Conservation (phyloP, 1,139 yeast genomes). For the Taiozyma sp. region DNA sequence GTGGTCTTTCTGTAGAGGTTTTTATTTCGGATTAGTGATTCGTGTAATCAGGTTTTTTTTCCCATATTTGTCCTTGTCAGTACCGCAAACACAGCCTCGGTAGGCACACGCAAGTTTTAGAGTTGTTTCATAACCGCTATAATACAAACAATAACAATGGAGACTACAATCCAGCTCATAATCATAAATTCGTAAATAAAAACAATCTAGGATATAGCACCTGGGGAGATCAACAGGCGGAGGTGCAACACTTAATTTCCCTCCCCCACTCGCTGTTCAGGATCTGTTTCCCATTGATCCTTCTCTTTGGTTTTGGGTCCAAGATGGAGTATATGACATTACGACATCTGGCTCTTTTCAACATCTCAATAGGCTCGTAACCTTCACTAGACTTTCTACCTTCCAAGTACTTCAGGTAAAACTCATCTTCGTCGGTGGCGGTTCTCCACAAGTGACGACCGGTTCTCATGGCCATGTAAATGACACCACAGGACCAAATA, state of each 20-base stretch:
- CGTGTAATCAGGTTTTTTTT: neutral
- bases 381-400: slow-evolving; percentile 80
- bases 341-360: slow-evolving; percentile 81
- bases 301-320: slow-evolving; percentile 83
- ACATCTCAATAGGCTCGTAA: slow-evolving; percentile 81
- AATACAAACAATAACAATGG: no score
- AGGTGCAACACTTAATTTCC: slow-evolving; percentile 43
- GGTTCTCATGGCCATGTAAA: slow-evolving; percentile 97
- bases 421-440: slow-evolving; percentile 78
- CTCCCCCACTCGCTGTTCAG: slow-evolving; percentile 95
- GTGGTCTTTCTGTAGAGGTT: neutral
- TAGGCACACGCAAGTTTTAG: neutral
- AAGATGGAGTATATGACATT: slow-evolving; percentile 88
- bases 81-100: neutral
- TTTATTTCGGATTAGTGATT: neutral
- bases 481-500: slow-evolving; percentile 95
- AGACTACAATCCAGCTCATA: neutral
- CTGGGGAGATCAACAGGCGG: neutral
- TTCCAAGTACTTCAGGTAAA: slow-evolving; percentile 63
- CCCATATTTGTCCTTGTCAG: neutral
- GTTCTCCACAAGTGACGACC: slow-evolving; percentile 91
- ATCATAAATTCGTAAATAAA: neutral
- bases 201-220: neutral
- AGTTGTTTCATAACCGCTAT: neutral
- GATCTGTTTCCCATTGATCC: slow-evolving; percentile 85